Evolutionary conservation across 2,329 filamentous ascomycete genomes (phyloP).

Genomic region (Graphilbum ipis-grandicollis): DNA sequence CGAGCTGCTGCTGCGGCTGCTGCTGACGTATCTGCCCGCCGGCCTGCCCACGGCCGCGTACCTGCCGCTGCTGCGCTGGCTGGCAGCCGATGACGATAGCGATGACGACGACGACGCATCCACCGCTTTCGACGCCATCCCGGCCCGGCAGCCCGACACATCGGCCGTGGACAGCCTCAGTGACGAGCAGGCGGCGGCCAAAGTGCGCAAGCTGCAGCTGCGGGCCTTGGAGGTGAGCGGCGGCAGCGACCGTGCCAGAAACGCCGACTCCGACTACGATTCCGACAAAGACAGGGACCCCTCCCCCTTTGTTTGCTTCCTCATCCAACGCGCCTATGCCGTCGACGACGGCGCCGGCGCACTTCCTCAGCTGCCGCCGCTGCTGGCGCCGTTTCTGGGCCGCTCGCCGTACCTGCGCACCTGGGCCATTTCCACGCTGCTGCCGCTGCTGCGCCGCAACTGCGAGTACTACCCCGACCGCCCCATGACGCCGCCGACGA

Average conservation of each 20-base stretch:
- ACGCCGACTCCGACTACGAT: constrained; percentile 30
- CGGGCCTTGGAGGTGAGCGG: constrained; percentile 33
- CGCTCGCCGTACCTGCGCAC: constrained; percentile 41
- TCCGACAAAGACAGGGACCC: too few species aligned
- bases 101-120: constrained; percentile 13
- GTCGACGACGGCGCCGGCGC: constrained; percentile 60
- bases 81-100: constrained; percentile 14
- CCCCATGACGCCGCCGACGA: constrained; percentile 25
- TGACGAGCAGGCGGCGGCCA: constrained; percentile 46
- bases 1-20: constrained; percentile 52
- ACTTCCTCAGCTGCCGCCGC: constrained; percentile 46
- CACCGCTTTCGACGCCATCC: constrained; percentile 12
- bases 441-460: constrained; percentile 52
- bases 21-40: constrained; percentile 66
- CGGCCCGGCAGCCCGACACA: constrained; percentile 36
- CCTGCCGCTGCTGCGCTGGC: constrained; percentile 38
- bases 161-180: constrained; percentile 38
- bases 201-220: constrained; percentile 44
- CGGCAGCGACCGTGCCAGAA: constrained; percentile 20
- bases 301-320: constrained; percentile 36
- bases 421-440: constrained; percentile 51
- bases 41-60: constrained; percentile 46
- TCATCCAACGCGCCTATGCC: constrained; percentile 48
- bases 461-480: constrained; percentile 49
- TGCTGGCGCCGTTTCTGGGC: constrained; percentile 51